phyloP scores from a whole-genome alignment of 2,329 filamentous ascomycete species.

The Atkinsonella hypoxylon region DNA sequence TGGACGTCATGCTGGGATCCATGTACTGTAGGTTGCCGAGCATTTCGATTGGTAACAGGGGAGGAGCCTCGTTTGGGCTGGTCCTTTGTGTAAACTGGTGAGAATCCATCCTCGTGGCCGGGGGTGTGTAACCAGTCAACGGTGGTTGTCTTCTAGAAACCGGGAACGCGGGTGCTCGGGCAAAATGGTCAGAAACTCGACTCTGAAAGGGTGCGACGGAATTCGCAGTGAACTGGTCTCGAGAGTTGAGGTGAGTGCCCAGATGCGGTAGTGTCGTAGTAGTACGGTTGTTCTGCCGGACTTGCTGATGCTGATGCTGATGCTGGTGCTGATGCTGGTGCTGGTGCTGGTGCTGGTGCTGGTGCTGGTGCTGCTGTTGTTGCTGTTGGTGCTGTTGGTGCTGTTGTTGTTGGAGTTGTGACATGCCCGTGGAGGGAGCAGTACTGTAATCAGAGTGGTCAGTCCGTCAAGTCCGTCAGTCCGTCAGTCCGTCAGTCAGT shows the following conservation, averaged over 20 bases:
- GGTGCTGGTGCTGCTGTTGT: too few species aligned
- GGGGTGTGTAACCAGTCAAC: conserved; percentile 30
- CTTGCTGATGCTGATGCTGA: too few species aligned
- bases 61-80: conserved; percentile 33
- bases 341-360: too few species aligned
- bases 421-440: conserved; percentile 42
- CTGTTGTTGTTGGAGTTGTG: conserved; percentile 35
- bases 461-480: too few species aligned
- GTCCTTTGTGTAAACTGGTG: conserved; percentile 24
- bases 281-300: conserved; percentile 21
- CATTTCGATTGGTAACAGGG: conserved; percentile 36
- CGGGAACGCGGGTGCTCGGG: conserved; percentile 40
- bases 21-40: conserved; percentile 51
- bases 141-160: conserved; percentile 37
- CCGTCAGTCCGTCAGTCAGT: neutral
- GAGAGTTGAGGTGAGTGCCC: conserved; percentile 33
- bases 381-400: too few species aligned
- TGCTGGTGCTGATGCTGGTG: too few species aligned
- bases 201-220: conserved; percentile 36
- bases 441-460: conserved; percentile 22
- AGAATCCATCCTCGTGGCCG: conserved; percentile 38
- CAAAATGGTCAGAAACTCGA: conserved; percentile 35
- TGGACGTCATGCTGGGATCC: conserved; percentile 33
- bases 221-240: conserved; percentile 39
- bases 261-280: conserved; percentile 39